These are phyloP conservation scores for Daldinia concentrica DNA, from an alignment of 495 filamentous ascomycete species.

Conservation along the genomic window DNA sequence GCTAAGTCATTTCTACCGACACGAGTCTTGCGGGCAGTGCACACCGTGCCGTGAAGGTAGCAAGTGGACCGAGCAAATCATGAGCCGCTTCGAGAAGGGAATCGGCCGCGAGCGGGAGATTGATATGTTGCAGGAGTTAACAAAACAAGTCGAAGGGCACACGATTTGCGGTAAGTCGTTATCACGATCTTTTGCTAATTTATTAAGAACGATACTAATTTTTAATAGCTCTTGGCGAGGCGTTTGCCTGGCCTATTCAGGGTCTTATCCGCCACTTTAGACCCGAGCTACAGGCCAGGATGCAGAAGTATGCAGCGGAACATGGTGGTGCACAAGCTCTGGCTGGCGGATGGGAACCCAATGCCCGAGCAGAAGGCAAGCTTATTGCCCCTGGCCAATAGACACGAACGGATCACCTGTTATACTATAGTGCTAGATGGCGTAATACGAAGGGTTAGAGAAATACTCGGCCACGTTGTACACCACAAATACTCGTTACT, in stretches of 20 bases:
- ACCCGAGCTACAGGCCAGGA: conserved; percentile 90
- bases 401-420: conserved; percentile 25
- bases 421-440: conserved; percentile 30
- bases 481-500: conserved; percentile 26
- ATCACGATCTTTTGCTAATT: neutral
- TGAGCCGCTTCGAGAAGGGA: conserved; percentile 93
- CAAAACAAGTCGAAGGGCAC: conserved; percentile 98
- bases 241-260: conserved; percentile 98
- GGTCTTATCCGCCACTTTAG: conserved; percentile 97
- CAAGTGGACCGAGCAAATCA: conserved; percentile 99
- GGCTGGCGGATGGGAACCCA: conserved; percentile 88
- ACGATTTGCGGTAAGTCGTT: conserved; percentile 84
- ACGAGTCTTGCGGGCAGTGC: conserved; percentile 98
- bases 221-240: conserved; percentile 81
- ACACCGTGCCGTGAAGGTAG: conserved; percentile 96
- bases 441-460: conserved; percentile 32
- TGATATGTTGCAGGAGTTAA: conserved; percentile 99
- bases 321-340: conserved; percentile 70
- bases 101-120: conserved; percentile 90
- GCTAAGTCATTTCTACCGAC: conserved; percentile 95
- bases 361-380: conserved; percentile 78
- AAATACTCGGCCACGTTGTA: conserved; percentile 30
- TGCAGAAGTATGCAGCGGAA: conserved; percentile 76
- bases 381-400: conserved; percentile 89
- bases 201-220: conserved; percentile 15